Evolutionary conservation across 1,139 yeast species (phyloP), one percentile per base, ranked within the genome.

Genomic region (Blastobotrys petasosporus): DNA sequence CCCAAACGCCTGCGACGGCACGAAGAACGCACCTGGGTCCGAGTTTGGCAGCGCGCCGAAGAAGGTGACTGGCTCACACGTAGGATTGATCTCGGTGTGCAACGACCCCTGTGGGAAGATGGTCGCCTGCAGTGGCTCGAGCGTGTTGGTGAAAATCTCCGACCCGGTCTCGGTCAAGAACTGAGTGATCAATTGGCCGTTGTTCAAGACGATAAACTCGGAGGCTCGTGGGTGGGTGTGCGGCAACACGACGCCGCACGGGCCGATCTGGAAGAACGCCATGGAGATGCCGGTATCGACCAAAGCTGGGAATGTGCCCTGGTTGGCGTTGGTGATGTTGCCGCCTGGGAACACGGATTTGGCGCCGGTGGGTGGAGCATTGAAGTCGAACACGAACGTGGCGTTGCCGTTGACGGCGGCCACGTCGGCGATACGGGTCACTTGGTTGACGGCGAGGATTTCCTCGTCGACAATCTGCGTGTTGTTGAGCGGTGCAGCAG

Each of bases 161-260:
- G 50, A 41, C 9, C 53, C 55, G 16, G 29, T 37, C n/a, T 51
- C 60, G 9, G 50, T 38, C 34, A 54, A 20, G 37, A 55, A 56
- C 41, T 55, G 55, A 2, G 58, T 54, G 28, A 47, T 39, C 17
- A 57, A 23, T 4, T 35, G 17, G 1, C 61, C 61, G 29, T 49
- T 45, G 5, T 48, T 46, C n/a, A 57, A 59, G 17, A 55, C 17
- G 12, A 57, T 36, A 16, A 38, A 44, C 45, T 57, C 60, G 32
- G 47, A 45, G 3, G 60, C 59, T 36, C 59, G 45, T 11, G 58
- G 44, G 23, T 54, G 54, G n/a, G 48, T 37, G 42, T 55, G 58
- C 25, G 61, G 60, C 3, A 50, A 53, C 12, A 55, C 53, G 16
- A 57, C 16, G 9, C 55, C 56, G 40, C 61, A 57, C 1, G 60